phyloP scores from a whole-genome alignment of 73 alveolate species.

The Tetrahymena malaccensis region DNA sequence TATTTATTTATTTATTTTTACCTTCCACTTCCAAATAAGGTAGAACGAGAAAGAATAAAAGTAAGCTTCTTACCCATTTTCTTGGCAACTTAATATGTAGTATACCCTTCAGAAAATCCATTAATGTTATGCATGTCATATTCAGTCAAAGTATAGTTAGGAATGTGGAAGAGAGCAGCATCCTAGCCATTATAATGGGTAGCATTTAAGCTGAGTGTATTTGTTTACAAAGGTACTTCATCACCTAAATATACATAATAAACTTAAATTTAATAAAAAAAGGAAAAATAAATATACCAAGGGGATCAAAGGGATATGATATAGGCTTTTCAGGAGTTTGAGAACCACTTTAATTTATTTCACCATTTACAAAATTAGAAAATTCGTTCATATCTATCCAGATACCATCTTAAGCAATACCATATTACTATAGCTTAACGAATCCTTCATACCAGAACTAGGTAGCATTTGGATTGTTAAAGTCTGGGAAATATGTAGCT shows the following conservation, averaged over 20 bases:
- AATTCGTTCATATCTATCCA: constrained; percentile 83
- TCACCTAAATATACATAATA: constrained; percentile 30
- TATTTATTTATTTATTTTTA: constrained; percentile 17
- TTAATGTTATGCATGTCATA: constrained; percentile 22
- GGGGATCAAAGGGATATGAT: neutral
- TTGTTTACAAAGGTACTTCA: neutral
- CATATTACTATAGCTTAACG: neutral
- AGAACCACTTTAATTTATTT: constrained; percentile 23
- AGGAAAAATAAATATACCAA: neutral
- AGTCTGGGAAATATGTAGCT: constrained; percentile 62
- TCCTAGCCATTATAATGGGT: constrained; percentile 5
- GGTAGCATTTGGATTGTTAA: constrained; percentile 60
- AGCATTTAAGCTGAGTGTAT: constrained; percentile 25
- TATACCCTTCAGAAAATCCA: constrained; percentile 15
- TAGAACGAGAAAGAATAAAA: constrained; percentile 15
- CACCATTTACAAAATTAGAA: constrained; percentile 52
- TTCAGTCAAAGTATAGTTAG: neutral
- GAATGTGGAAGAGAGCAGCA: neutral
- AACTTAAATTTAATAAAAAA: constrained; percentile 18
- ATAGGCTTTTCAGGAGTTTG: neutral
- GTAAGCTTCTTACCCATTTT: constrained; percentile 12
- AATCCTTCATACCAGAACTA: constrained; percentile 49
- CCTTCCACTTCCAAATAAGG: constrained; percentile 44
- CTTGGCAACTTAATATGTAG: neutral
- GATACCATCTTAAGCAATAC: constrained; percentile 43